Percentiles rank a stretch among this genome's conserved stretches.
Conservation (phyloP, 164 flowering plant genomes). For the Umbellularia californica region DNA sequence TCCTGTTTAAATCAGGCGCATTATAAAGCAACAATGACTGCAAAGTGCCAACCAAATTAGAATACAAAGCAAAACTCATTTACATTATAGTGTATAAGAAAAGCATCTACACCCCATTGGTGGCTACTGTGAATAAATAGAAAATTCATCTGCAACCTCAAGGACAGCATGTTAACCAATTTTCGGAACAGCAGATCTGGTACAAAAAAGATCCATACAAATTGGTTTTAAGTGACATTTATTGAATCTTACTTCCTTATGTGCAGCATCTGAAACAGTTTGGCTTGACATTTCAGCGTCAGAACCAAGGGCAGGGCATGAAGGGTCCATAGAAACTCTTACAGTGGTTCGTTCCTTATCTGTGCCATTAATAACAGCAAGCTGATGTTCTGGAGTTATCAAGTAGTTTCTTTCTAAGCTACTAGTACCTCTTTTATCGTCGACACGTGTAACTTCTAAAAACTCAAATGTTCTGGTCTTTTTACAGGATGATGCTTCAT, state of each 20-base stretch:
- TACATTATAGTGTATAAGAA: background rate
- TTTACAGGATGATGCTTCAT: conserved; percentile 24
- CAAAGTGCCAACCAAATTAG: conserved; percentile 9
- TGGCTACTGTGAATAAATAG: no score
- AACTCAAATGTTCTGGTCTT: conserved; percentile 31
- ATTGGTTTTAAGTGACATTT: background rate
- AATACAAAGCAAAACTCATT: background rate
- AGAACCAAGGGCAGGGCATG: conserved; percentile 8
- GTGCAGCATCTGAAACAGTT: conserved; percentile 13
- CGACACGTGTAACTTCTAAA: conserved; percentile 12
- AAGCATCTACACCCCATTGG: background rate
- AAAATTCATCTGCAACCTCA: no score
- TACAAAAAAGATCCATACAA: background rate
- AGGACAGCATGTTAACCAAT: background rate
- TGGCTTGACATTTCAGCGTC: conserved; percentile 20
- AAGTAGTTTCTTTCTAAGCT: background rate
- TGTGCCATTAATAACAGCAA: conserved; percentile 2
- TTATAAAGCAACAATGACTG: conserved; percentile 44
- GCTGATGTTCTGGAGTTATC: background rate
- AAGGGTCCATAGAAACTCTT: conserved; percentile 20
- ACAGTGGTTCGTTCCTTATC: conserved; percentile 12
- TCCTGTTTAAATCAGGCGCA: conserved; percentile 81
- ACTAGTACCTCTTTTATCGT: conserved; percentile 5
- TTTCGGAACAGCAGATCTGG: background rate
- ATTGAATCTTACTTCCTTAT: conserved; percentile 37